Percentiles rank a stretch among this genome's conserved stretches.
phyloP scores from a whole-genome alignment of 2,329 filamentous ascomycete genomes.

The Microsporum audouinii region DNA sequence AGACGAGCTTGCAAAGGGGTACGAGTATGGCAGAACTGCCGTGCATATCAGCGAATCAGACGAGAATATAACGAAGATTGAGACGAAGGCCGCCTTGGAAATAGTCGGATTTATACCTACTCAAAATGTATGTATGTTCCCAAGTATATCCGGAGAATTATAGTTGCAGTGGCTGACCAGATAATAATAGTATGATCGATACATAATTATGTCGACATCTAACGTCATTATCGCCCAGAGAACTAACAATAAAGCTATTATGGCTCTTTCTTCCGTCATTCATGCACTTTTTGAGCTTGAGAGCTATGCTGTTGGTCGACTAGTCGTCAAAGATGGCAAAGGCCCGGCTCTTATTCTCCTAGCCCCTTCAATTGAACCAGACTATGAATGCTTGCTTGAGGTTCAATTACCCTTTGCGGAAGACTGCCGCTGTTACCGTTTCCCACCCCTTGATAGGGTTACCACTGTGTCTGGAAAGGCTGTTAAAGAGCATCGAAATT shows the following conservation, averaged over 20 bases:
- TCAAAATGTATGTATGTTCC: slow-evolving; percentile 45
- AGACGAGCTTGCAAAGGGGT: slow-evolving; percentile 83
- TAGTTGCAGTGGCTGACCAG: background rate
- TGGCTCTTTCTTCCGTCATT: slow-evolving; percentile 80
- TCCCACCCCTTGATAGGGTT: slow-evolving; percentile 78
- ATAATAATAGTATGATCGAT: slow-evolving; percentile 58
- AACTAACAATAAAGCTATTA: slow-evolving; percentile 65
- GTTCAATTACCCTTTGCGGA: slow-evolving; percentile 86
- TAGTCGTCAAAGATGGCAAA: slow-evolving; percentile 74
- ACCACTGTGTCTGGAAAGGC: slow-evolving; percentile 75
- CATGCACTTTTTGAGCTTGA: slow-evolving; percentile 77
- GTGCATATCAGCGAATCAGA: slow-evolving; percentile 83
- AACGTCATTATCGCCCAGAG: slow-evolving; percentile 67
- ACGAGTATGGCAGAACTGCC: slow-evolving; percentile 82
- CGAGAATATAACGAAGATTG: slow-evolving; percentile 74
- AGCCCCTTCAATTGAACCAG: slow-evolving; percentile 64
- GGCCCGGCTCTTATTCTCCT: slow-evolving; percentile 67
- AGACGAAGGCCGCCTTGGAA: slow-evolving; percentile 62
- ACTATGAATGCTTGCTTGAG: slow-evolving; percentile 78
- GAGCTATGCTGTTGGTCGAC: slow-evolving; percentile 71
- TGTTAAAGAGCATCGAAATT: slow-evolving; percentile 68
- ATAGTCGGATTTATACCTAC: slow-evolving; percentile 76
- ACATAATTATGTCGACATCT: slow-evolving; percentile 71
- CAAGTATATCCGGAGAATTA: background rate
- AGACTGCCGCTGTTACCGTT: slow-evolving; percentile 80